A percentile compares a stretch with the other conserved stretches of the same genome.
phyloP scores from a whole-genome alignment of 176 grass and related monocot genomes.

The Triticum turgidum region DNA sequence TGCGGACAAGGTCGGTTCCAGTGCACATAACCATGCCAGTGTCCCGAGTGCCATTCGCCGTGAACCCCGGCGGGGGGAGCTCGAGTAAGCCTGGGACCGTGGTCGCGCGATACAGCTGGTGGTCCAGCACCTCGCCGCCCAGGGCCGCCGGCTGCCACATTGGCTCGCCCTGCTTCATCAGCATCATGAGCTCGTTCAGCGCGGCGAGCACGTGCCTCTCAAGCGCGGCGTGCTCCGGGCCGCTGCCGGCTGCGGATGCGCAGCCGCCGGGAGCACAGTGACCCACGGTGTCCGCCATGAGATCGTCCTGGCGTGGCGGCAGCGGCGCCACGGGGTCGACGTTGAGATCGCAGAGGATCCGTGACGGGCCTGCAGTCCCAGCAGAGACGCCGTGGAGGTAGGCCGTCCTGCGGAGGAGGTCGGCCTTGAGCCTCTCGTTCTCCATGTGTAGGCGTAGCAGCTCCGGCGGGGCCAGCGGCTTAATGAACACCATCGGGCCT shows the following conservation, averaged over 20 bases:
- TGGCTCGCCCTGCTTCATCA: neutral
- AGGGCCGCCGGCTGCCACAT: neutral
- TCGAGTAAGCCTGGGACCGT: neutral
- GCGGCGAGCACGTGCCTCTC: neutral
- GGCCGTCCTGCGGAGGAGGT: too few relatives aligned
- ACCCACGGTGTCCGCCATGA: neutral
- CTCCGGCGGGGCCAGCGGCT: neutral
- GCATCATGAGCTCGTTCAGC: neutral
- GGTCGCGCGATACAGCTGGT: neutral
- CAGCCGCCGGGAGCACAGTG: neutral
- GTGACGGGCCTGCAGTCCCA: neutral
- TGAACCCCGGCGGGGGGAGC: neutral
- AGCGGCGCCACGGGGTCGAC: neutral
- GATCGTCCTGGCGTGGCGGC: neutral
- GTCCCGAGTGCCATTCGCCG: neutral
- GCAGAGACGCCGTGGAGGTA: neutral
- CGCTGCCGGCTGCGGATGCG: neutral
- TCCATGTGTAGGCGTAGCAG: neutral
- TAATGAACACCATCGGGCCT: neutral
- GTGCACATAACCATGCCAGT: neutral
- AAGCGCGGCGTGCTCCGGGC: neutral
- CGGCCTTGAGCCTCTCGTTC: slow-evolving; percentile 15
- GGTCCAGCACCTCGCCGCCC: neutral
- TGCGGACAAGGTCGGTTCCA: neutral
- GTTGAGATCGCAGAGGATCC: neutral